Conservation (phyloP, 2,329 filamentous ascomycete species). For the Corinectria fuckeliana region DNA sequence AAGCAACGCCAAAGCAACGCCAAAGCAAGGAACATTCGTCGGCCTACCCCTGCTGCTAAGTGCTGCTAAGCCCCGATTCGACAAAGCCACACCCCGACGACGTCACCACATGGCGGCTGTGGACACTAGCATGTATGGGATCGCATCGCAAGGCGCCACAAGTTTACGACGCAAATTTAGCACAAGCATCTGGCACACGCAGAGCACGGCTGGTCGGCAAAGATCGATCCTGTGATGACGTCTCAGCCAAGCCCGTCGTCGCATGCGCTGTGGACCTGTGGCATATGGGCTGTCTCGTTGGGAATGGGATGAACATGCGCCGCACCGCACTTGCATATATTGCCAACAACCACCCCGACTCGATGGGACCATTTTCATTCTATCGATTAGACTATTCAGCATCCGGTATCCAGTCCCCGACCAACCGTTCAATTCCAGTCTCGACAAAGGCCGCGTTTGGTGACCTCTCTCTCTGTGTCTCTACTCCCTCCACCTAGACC, state of each 20-base stretch:
- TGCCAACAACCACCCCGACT: background rate
- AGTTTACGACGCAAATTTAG: slow-evolving; percentile 26
- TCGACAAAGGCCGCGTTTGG: background rate
- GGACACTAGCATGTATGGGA: slow-evolving; percentile 25
- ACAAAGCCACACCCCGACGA: slow-evolving; percentile 36
- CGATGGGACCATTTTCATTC: background rate
- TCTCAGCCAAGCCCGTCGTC: slow-evolving; percentile 29
- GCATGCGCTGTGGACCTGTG: slow-evolving; percentile 21
- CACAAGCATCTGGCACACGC: no score
- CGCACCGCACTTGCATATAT: background rate
- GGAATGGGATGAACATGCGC: slow-evolving; percentile 1
- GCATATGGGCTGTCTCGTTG: slow-evolving; percentile 19
- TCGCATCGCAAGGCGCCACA: slow-evolving; percentile 23
- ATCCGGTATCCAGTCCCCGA: background rate
- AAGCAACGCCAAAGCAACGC: no score
- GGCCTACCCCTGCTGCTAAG: slow-evolving; percentile 26
- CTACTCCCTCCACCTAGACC: background rate
- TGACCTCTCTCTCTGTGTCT: background rate
- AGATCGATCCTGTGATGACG: slow-evolving; percentile 34
- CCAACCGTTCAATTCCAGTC: slow-evolving; percentile 9
- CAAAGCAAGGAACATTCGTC: slow-evolving; percentile 33
- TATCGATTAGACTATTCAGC: background rate
- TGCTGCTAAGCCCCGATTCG: slow-evolving; percentile 30
- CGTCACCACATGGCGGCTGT: slow-evolving; percentile 31
- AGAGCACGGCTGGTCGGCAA: slow-evolving; percentile 18